A percentile compares a stretch with the other conserved stretches of the same genome.
Evolutionary conservation across 169 alveolate species (phyloP).

Genomic region (Plasmodium gaboni): DNA sequence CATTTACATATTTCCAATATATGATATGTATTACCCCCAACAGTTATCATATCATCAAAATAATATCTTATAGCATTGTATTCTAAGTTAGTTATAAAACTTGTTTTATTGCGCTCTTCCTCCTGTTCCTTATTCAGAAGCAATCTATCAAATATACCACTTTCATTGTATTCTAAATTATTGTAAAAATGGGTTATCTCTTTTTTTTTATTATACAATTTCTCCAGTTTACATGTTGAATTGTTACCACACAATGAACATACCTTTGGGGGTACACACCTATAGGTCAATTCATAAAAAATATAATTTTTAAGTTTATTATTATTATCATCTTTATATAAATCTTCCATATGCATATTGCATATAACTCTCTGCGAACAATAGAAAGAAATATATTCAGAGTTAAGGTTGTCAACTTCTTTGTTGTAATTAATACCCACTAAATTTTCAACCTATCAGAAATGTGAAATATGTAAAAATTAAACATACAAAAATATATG

Average conservation of each 20-base stretch:
- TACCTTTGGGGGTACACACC: background rate
- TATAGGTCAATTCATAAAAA: background rate
- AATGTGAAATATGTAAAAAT: background rate
- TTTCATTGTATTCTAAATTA: background rate
- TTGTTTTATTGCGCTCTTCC: background rate
- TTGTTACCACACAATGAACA: background rate
- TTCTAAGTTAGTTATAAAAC: background rate
- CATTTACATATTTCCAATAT: background rate
- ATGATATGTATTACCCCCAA: background rate
- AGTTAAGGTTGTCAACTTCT: background rate
- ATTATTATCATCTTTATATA: background rate
- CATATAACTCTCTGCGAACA: background rate
- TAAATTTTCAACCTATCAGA: background rate
- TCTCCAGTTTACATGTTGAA: background rate
- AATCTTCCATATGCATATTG: background rate
- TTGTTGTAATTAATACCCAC: background rate
- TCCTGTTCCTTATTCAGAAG: background rate
- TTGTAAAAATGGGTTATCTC: background rate
- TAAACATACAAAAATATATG: background rate
- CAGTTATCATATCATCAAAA: background rate
- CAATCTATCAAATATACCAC: background rate
- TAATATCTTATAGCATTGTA: background rate
- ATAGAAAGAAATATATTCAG: background rate
- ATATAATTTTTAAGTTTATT: background rate
- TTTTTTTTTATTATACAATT: background rate